Conservation (phyloP, 768 basidiomycete species). For the Lepiota brunneoincarnata region DNA sequence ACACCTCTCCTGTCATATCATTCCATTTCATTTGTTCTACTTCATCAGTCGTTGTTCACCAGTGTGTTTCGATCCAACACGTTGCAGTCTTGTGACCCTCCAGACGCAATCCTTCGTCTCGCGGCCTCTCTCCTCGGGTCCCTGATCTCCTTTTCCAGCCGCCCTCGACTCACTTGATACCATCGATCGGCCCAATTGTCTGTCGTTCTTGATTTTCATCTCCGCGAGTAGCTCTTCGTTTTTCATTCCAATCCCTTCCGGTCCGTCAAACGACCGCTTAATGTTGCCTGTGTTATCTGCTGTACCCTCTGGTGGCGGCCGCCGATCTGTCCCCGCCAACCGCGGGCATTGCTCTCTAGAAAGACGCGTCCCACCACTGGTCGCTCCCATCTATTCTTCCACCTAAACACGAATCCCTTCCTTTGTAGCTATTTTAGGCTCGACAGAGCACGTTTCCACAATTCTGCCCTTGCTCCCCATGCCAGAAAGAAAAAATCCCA, state of each 20-base stretch:
- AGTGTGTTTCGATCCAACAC: constrained; percentile 4
- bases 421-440: constrained; percentile 1
- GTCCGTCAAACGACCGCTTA: no score
- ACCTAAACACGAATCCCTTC: constrained; percentile 3
- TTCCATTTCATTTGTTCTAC: constrained; percentile 4
- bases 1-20: not conserved
- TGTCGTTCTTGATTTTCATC: not conserved
- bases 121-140: not conserved
- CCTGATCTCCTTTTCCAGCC: constrained; percentile 6
- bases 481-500: not conserved
- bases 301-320: no score
- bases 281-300: no score
- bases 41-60: not conserved
- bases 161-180: constrained; percentile 6
- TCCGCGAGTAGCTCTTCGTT: no score
- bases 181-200: constrained; percentile 3
- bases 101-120: not conserved
- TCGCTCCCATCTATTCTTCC: not conserved
- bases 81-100: constrained; percentile 11
- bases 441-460: not conserved
- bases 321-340: no score
- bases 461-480: not conserved
- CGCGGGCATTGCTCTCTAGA: not conserved
- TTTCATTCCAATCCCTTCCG: no score
- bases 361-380: not conserved